A percentile compares a stretch with the other conserved stretches of the same genome.
These are phyloP conservation scores for Solioccasus polychromus DNA, from an alignment of 768 basidiomycete species.

Conservation along the genomic window DNA sequence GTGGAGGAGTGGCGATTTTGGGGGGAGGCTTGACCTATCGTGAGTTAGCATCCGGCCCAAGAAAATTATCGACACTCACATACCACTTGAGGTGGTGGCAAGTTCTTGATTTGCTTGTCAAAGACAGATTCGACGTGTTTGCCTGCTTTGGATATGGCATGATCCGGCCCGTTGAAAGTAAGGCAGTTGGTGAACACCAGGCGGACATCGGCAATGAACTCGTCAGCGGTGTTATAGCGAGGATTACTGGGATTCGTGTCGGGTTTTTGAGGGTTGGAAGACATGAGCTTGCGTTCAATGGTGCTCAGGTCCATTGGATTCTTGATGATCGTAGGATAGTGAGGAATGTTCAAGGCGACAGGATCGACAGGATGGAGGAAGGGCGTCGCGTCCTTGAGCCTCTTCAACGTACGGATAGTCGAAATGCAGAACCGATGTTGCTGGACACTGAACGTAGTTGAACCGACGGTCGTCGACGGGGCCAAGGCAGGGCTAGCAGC, in stretches of 20 bases:
- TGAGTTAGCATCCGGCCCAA: conserved; percentile 13
- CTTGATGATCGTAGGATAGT: conserved; percentile 84
- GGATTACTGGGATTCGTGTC: conserved; percentile 68
- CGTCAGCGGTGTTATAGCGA: conserved; percentile 74
- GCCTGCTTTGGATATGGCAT: conserved; percentile 74
- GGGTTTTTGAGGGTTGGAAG: conserved; percentile 77
- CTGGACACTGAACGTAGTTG: conserved; percentile 50
- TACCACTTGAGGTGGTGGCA: conserved; percentile 79
- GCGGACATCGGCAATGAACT: conserved; percentile 83
- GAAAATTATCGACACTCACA: conserved; percentile 30
- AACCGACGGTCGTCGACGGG: conserved; percentile 6
- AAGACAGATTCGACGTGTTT: conserved; percentile 80
- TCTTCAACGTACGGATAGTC: conserved; percentile 79
- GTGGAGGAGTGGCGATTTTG: conserved; percentile 41
- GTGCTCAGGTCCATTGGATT: conserved; percentile 94
- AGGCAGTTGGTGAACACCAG: conserved; percentile 85
- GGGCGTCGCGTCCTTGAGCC: conserved; percentile 75
- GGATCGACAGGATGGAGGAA: conserved; percentile 90
- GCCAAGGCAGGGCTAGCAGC: conserved; percentile 14
- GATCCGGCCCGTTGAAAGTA: conserved; percentile 92
- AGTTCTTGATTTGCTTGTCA: conserved; percentile 82
- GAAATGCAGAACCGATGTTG: conserved; percentile 82
- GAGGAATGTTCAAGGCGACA: conserved; percentile 78
- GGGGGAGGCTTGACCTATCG: conserved; percentile 42
- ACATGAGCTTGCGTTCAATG: conserved; percentile 80